Evolutionary conservation across 148 eudicot species (phyloP).

Genomic region (Euryodendron excelsum): DNA sequence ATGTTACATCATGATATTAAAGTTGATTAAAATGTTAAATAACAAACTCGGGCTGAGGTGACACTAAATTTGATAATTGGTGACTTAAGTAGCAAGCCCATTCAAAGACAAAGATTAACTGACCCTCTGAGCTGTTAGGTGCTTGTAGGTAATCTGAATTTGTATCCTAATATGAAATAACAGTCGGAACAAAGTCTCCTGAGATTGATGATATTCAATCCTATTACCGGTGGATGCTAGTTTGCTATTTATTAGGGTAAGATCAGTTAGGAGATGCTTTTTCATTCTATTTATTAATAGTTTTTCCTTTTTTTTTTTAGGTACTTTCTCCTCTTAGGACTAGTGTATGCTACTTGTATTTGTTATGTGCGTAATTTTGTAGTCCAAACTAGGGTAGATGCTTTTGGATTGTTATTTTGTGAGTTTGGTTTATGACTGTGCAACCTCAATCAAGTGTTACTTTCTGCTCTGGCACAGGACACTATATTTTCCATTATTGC

Average conservation of each 20-base stretch:
- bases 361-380: background rate
- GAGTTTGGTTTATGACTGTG: background rate
- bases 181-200: background rate
- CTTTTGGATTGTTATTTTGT: background rate
- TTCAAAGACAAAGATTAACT: background rate
- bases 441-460: background rate
- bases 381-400: background rate
- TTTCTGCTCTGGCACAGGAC: background rate
- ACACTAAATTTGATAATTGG: too few relatives aligned
- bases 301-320: background rate
- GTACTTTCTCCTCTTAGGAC: background rate
- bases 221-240: background rate
- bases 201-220: background rate
- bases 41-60: background rate
- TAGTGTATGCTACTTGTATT: background rate
- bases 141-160: background rate
- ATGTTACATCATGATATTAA: background rate
- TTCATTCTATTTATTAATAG: background rate
- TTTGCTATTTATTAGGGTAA: background rate
- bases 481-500: background rate
- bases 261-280: background rate
- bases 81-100: too few relatives aligned
- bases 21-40: background rate
- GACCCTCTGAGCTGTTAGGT: background rate
- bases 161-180: background rate